These are phyloP conservation scores for Dictyophora rubrovolvata DNA, from an alignment of 768 basidiomycete genomes.

Conservation along the genomic window DNA sequence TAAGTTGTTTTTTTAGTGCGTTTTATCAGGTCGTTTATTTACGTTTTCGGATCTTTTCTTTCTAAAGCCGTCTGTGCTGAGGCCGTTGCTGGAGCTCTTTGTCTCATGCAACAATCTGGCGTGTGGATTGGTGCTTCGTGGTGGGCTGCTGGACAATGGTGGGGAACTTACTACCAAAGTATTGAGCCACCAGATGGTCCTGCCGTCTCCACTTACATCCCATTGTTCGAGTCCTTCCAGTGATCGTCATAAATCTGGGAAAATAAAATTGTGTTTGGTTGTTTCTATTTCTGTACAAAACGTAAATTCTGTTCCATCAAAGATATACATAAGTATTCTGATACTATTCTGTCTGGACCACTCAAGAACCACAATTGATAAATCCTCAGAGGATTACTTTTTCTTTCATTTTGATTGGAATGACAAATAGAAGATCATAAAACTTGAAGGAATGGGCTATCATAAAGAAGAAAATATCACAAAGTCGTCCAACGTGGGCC, in stretches of 20 bases:
- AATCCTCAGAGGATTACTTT: no score
- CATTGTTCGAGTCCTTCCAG: slow-evolving; percentile 17
- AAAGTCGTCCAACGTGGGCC: no score
- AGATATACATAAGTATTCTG: no score
- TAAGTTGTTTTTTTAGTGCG: slow-evolving; percentile 3
- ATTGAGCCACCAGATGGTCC: slow-evolving; percentile 52
- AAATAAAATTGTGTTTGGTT: not conserved
- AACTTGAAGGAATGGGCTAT: no score
- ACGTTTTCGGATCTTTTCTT: slow-evolving; percentile 3
- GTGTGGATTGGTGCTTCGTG: slow-evolving; percentile 48
- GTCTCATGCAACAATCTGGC: slow-evolving; percentile 46
- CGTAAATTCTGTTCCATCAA: no score
- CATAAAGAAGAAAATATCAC: no score
- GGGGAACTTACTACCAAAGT: slow-evolving; percentile 39
- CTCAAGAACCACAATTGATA: no score
- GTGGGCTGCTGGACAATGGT: slow-evolving; percentile 56
- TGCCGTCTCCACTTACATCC: slow-evolving; percentile 43
- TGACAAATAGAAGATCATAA: no score
- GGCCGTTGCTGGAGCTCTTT: slow-evolving; percentile 46
- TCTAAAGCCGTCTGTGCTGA: slow-evolving; percentile 28
- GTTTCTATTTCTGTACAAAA: no score
- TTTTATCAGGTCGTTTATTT: slow-evolving; percentile 16
- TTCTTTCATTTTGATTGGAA: no score
- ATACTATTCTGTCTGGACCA: no score
- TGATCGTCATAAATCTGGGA: not conserved